Conservation (phyloP, 805 yeast genomes). For the Saturnispora serradocipensis region DNA sequence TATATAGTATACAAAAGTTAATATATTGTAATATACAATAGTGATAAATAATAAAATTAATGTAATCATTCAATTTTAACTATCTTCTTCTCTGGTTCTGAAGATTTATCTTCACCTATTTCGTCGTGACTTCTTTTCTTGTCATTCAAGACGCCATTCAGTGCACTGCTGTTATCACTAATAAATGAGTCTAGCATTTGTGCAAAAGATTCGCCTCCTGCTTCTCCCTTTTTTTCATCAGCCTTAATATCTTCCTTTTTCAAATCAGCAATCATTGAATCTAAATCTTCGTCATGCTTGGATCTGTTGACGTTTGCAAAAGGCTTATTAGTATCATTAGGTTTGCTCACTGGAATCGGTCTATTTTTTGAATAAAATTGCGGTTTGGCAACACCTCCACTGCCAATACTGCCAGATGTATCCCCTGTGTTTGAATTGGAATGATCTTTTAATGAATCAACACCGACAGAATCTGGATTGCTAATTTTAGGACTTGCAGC, state of each 20-base stretch:
- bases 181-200: constrained; percentile 8
- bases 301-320: neutral
- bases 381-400: constrained; percentile 3
- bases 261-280: neutral
- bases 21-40: neutral
- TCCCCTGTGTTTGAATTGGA: neutral
- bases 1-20: neutral
- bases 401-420: neutral
- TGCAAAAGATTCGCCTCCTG: constrained; percentile 1
- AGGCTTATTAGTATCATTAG: neutral
- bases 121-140: constrained; percentile 2
- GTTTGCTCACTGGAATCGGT: constrained; percentile 1
- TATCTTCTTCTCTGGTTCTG: constrained; percentile 1
- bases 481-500: neutral
- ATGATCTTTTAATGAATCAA: neutral
- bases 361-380: constrained; percentile 6
- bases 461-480: neutral
- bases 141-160: constrained; percentile 1
- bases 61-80: constrained; percentile 1
- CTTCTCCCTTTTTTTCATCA: neutral
- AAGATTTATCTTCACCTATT: neutral
- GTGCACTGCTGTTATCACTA: constrained; percentile 7
- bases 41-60: neutral
- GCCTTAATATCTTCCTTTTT: neutral
- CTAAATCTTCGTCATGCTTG: neutral